phyloP scores from a whole-genome alignment of 371 early-diverging fungal genomes.

The Cokeromyces recurvatus region DNA sequence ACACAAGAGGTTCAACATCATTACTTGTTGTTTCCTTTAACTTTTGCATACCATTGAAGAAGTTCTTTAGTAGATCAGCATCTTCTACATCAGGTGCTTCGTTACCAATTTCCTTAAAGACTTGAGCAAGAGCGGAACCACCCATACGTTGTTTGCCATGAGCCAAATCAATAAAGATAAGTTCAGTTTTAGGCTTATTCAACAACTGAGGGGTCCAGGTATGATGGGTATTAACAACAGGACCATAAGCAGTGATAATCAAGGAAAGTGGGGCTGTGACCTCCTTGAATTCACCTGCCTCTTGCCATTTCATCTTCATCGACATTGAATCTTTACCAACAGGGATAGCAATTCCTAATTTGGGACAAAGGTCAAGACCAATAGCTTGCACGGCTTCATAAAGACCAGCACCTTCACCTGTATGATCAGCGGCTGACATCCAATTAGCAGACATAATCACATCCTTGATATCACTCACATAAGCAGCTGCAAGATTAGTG shows the following conservation, averaged over 20 bases:
- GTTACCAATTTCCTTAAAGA: conserved; percentile 80
- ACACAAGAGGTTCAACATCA: conserved; percentile 55
- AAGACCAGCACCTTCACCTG: conserved; percentile 89
- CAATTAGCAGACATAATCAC: conserved; percentile 94
- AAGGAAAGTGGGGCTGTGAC: conserved; percentile 89
- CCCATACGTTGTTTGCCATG: conserved; percentile 84
- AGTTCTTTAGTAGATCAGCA: conserved; percentile 59
- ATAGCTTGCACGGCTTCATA: conserved; percentile 93
- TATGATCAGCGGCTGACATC: conserved; percentile 92
- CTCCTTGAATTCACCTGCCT: conserved; percentile 44
- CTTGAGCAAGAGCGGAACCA: conserved; percentile 91
- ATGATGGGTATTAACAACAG: conserved; percentile 76
- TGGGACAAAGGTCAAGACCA: conserved; percentile 90
- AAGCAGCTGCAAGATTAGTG: conserved; percentile 88
- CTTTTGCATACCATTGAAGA: conserved; percentile 75
- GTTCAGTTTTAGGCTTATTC: conserved; percentile 44
- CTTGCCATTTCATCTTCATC: conserved; percentile 92
- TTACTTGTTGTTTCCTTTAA: conserved; percentile 33
- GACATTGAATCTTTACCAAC: conserved; percentile 99
- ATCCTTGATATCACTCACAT: conserved; percentile 62
- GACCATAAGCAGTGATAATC: conserved; percentile 89
- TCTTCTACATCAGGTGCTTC: conserved; percentile 88
- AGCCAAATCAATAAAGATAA: conserved; percentile 85
- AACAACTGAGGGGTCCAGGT: conserved; percentile 87
- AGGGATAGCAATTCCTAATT: conserved; percentile 89